Base-by-base conservation (phyloP, 352 stramenopile species). In the Aphanomyces invadans region DNA sequence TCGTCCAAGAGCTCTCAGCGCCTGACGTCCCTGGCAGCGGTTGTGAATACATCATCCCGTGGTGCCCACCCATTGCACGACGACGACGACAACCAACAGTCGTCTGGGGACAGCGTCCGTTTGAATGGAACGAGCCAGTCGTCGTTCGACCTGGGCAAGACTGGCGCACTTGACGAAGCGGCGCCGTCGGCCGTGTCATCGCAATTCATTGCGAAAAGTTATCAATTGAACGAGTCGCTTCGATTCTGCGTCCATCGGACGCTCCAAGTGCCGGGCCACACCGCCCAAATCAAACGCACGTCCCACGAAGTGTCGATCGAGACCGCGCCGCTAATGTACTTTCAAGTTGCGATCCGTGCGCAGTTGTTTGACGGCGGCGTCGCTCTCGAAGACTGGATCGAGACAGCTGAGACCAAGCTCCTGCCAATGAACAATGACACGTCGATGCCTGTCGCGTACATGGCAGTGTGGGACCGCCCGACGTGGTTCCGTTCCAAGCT, bases 401-500 rank as follows among this genome's bases (percentile, higher is more conserved):
- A 63, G 33, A 63, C 55, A 7, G 32, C 26, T 10, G 29, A 44
- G 9, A 45, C 33, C 17, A 63, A 63, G 32, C 32, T 63, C 15
- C 55, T 51, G 28, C 21, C 39, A 5, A 63, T 33, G 17, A 82
- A 89, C 45, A 76, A 89, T 23, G 68, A 86, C 52, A 70, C 90
- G 0, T 19, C 12, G n/a, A n/a, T n/a, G n/a, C n/a, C n/a, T n/a
- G n/a, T n/a, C n/a, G n/a, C n/a, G 11, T 32, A 57, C 4, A 91
- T 80, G 23, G 85, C 79, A 0, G 82, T 90, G 52, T 94, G 85
- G 85, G 65, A 77, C 25, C 76, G 89, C n/a, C 74, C 85, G 1
- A 53, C 80, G 32, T 94, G 83, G 85, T 76, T 89, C 70, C 82
- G 83, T 57, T 90, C 88, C 57, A 88, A 86, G 66, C 79, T 89